phyloP scores from a whole-genome alignment of 805 yeast species.

The Candida maris region DNA sequence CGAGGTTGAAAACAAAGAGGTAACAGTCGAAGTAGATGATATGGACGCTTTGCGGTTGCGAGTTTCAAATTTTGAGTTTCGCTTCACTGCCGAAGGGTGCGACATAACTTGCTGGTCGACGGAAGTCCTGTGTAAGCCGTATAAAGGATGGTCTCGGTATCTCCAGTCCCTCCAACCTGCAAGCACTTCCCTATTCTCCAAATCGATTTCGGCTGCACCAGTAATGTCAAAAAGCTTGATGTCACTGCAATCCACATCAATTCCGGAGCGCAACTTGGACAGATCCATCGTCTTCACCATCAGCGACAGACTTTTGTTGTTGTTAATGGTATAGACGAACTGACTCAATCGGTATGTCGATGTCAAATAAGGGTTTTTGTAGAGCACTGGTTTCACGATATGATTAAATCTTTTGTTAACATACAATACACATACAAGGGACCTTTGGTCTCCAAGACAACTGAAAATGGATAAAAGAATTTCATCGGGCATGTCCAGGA shows the following conservation, averaged over 20 bases:
- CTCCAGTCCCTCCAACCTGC: slow-evolving; percentile 97
- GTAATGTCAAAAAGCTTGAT: slow-evolving; percentile 15
- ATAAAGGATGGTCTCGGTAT: slow-evolving; percentile 66
- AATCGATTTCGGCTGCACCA: slow-evolving; percentile 8
- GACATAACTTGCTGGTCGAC: neutral
- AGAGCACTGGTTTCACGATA: slow-evolving; percentile 52
- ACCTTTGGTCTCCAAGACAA: slow-evolving; percentile 34
- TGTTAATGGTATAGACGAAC: slow-evolving; percentile 63
- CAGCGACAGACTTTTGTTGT: slow-evolving; percentile 51
- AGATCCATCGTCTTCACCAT: slow-evolving; percentile 58
- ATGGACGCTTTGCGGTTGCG: slow-evolving; percentile 9
- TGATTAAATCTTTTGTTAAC: slow-evolving; percentile 49
- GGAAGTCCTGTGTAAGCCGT: slow-evolving; percentile 26
- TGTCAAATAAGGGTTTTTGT: slow-evolving; percentile 50
- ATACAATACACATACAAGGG: slow-evolving; percentile 45
- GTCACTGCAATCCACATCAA: slow-evolving; percentile 21
- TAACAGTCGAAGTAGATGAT: slow-evolving; percentile 14
- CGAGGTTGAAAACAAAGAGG: slow-evolving; percentile 10
- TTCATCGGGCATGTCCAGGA: slow-evolving; percentile 40
- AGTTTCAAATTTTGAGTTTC: slow-evolving; percentile 3
- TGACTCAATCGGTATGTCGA: slow-evolving; percentile 81
- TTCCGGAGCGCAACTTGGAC: slow-evolving; percentile 44
- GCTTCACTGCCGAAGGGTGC: slow-evolving; percentile 3
- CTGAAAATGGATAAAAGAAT: slow-evolving; percentile 37
- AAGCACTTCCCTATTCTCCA: slow-evolving; percentile 32